These are phyloP conservation scores for Hypoxylon sp. DNA, from an alignment of 2,329 filamentous ascomycete genomes.

Conservation along the genomic window DNA sequence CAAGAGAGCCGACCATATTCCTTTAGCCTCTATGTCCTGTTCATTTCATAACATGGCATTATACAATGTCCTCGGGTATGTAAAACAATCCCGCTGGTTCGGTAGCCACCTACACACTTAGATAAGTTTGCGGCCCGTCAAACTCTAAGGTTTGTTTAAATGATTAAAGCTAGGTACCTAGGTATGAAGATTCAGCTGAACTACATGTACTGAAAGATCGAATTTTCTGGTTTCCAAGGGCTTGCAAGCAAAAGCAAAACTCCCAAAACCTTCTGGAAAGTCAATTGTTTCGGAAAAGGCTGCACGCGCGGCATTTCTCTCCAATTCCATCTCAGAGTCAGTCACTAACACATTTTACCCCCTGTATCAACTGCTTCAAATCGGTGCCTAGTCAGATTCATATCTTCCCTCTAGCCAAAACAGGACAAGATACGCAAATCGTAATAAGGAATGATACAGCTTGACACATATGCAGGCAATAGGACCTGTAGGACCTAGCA, in stretches of 20 bases:
- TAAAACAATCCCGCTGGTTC: slow-evolving; percentile 17
- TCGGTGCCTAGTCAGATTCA: slow-evolving; percentile 35
- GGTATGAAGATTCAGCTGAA: slow-evolving; percentile 15
- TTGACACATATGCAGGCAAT: slow-evolving; percentile 28
- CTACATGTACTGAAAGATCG: neutral
- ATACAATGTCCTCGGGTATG: neutral
- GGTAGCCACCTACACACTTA: slow-evolving; percentile 8
- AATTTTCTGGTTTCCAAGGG: slow-evolving; percentile 13
- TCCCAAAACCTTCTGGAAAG: slow-evolving; percentile 30
- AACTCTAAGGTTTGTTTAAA: slow-evolving; percentile 15
- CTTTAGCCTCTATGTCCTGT: slow-evolving; percentile 13
- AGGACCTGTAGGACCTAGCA: slow-evolving; percentile 24
- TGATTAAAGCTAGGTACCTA: slow-evolving; percentile 11
- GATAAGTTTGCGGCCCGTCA: slow-evolving; percentile 15
- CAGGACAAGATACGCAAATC: slow-evolving; percentile 39
- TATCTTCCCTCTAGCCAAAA: slow-evolving; percentile 37
- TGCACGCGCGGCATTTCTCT: slow-evolving; percentile 29
- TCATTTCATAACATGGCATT: neutral
- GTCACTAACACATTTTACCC: slow-evolving; percentile 31
- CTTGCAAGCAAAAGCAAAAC: slow-evolving; percentile 17
- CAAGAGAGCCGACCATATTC: slow-evolving; percentile 12
- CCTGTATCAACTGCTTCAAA: slow-evolving; percentile 40
- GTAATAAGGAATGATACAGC: slow-evolving; percentile 25
- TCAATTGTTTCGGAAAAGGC: slow-evolving; percentile 38
- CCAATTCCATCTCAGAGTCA: slow-evolving; percentile 19